A percentile compares a stretch with the other conserved stretches of the same genome.
These are phyloP conservation scores for Colletotrichum sp. DNA, from an alignment of 2,329 filamentous ascomycete species.

Conservation along the genomic window DNA sequence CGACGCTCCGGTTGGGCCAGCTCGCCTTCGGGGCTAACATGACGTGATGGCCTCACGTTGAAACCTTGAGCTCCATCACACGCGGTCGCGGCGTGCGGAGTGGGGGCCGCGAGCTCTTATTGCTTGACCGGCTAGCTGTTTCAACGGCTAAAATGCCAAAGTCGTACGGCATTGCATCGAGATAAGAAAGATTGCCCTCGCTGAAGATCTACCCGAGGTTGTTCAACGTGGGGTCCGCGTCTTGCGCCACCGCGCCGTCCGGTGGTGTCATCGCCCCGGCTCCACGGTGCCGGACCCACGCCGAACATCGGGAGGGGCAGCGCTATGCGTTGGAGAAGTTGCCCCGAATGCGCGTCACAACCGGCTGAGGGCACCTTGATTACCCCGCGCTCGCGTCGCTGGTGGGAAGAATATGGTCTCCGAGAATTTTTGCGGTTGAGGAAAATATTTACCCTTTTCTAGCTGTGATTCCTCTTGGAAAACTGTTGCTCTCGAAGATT, in stretches of 20 bases:
- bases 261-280: slow-evolving; percentile 22
- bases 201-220: neutral
- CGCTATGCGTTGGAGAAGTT: neutral
- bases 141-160: neutral
- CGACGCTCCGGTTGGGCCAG: neutral
- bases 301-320: slow-evolving; percentile 20
- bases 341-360: neutral
- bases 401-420: neutral
- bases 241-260: slow-evolving; percentile 19
- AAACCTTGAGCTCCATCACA: neutral
- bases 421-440: neutral
- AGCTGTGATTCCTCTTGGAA: neutral
- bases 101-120: neutral
- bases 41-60: slow-evolving; percentile 11
- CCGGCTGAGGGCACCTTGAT: neutral
- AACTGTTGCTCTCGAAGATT: neutral
- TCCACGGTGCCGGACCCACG: slow-evolving; percentile 17
- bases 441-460: neutral
- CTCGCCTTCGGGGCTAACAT: slow-evolving; percentile 23
- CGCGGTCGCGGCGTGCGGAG: neutral
- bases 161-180: neutral
- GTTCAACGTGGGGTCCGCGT: neutral
- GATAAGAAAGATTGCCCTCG: neutral
- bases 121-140: neutral
- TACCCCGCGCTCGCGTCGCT: neutral